A percentile compares a stretch with the other conserved stretches of the same genome.
These are phyloP conservation scores for Breviolum minutum DNA, from an alignment of 73 alveolate genomes.

Conservation along the genomic window DNA sequence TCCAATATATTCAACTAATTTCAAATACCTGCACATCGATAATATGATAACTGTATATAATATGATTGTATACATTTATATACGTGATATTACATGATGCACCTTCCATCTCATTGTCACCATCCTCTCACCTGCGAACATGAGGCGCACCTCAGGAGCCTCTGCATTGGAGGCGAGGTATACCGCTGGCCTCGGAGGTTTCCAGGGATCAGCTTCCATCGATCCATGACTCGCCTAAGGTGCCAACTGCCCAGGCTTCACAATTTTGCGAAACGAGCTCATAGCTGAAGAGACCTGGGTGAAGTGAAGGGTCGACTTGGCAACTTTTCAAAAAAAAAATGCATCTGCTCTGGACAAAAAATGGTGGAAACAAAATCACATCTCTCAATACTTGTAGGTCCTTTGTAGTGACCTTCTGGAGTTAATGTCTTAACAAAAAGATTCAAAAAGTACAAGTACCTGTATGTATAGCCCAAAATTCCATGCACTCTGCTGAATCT, in stretches of 20 bases:
- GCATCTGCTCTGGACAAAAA: neutral
- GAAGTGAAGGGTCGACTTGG: neutral
- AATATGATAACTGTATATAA: no score
- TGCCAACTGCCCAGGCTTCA: conserved; percentile 32
- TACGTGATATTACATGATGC: no score
- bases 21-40: no score
- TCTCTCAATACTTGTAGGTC: neutral
- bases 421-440: neutral
- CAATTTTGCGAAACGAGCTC: conserved; percentile 11
- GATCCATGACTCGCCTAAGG: neutral
- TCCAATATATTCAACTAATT: no score
- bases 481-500: neutral
- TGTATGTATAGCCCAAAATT: neutral
- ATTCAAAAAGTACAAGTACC: neutral
- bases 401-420: neutral
- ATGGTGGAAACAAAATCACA: neutral
- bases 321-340: neutral
- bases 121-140: no score
- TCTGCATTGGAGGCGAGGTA: conserved; percentile 4
- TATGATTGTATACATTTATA: no score
- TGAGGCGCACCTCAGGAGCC: neutral
- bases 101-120: no score
- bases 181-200: neutral
- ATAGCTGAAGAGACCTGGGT: conserved; percentile 4
- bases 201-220: neutral